Percentiles rank a stretch among this genome's conserved stretches.
These are phyloP conservation scores for Collybia sordida DNA, from an alignment of 768 basidiomycete genomes.

Conservation along the genomic window DNA sequence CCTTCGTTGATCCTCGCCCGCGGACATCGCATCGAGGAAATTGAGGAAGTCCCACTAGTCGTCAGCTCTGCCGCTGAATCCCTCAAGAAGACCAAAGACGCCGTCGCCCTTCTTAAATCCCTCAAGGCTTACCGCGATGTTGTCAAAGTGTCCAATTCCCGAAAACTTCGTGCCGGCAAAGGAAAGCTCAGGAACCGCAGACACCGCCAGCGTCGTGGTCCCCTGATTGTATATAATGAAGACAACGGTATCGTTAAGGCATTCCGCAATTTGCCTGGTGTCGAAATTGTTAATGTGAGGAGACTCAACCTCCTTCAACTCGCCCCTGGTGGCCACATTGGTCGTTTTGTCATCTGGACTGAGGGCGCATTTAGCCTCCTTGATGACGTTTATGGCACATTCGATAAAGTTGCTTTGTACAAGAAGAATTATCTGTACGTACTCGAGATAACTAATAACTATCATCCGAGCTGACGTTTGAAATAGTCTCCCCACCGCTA, in stretches of 20 bases:
- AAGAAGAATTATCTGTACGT: constrained; percentile 90
- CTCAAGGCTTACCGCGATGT: constrained; percentile 91
- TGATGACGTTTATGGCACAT: constrained; percentile 95
- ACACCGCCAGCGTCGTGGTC: constrained; percentile 95
- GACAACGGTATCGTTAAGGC: constrained; percentile 98
- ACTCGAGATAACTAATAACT: background rate
- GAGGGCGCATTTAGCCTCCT: constrained; percentile 90
- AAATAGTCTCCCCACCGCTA: constrained; percentile 84
- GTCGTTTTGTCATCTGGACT: constrained; percentile 99
- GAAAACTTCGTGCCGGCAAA: constrained; percentile 95
- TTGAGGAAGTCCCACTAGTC: constrained; percentile 96
- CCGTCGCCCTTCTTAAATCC: constrained; percentile 88
- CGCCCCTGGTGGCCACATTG: constrained; percentile 98
- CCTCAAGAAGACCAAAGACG: constrained; percentile 95
- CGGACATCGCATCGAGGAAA: constrained; percentile 97
- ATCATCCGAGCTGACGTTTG: background rate
- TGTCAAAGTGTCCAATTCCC: constrained; percentile 95
- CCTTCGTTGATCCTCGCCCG: constrained; percentile 98
- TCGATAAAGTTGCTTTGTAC: constrained; percentile 78
- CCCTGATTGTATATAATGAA: constrained; percentile 95
- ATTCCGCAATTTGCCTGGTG: constrained; percentile 98
- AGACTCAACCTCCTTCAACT: constrained; percentile 97
- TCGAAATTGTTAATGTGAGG: constrained; percentile 94
- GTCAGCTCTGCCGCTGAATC: constrained; percentile 77
- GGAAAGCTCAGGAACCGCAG: constrained; percentile 97